These are phyloP conservation scores for Mycogone perniciosa DNA, from an alignment of 2,329 filamentous ascomycete genomes.

Conservation along the genomic window DNA sequence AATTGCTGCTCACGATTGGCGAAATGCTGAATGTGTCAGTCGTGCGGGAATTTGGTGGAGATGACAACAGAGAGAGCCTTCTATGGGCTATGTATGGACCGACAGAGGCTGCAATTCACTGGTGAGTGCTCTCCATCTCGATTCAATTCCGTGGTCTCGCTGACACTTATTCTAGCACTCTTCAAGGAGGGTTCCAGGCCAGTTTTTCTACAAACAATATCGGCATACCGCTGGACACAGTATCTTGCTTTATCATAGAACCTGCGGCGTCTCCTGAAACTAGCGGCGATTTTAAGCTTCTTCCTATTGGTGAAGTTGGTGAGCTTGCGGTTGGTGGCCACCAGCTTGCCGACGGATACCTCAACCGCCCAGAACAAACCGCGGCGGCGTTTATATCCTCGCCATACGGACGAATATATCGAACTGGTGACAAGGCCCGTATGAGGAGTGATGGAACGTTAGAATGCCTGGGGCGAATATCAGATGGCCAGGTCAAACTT, in stretches of 20 bases:
- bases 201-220: slow-evolving; percentile 60
- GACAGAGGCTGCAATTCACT: slow-evolving; percentile 88
- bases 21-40: slow-evolving; percentile 83
- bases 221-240: slow-evolving; percentile 71
- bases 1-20: slow-evolving; percentile 75
- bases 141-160: background rate
- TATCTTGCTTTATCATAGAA: slow-evolving; percentile 66
- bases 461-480: slow-evolving; percentile 78
- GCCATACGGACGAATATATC: slow-evolving; percentile 65
- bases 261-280: slow-evolving; percentile 27
- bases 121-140: slow-evolving; percentile 31
- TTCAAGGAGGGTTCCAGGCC: slow-evolving; percentile 57
- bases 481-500: slow-evolving; percentile 77
- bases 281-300: slow-evolving; percentile 38
- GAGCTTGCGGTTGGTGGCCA: slow-evolving; percentile 76
- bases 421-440: slow-evolving; percentile 77
- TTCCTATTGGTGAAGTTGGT: slow-evolving; percentile 62
- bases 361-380: slow-evolving; percentile 76
- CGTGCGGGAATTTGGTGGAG: slow-evolving; percentile 70
- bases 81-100: slow-evolving; percentile 93
- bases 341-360: slow-evolving; percentile 73
- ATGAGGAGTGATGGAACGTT: slow-evolving; percentile 61
- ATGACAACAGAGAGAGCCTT: slow-evolving; percentile 48
- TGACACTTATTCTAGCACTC: slow-evolving; percentile 45
- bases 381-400: slow-evolving; percentile 62